phyloP scores from a whole-genome alignment of 2,329 filamentous ascomycete genomes.

The Epicoccum nigrum region DNA sequence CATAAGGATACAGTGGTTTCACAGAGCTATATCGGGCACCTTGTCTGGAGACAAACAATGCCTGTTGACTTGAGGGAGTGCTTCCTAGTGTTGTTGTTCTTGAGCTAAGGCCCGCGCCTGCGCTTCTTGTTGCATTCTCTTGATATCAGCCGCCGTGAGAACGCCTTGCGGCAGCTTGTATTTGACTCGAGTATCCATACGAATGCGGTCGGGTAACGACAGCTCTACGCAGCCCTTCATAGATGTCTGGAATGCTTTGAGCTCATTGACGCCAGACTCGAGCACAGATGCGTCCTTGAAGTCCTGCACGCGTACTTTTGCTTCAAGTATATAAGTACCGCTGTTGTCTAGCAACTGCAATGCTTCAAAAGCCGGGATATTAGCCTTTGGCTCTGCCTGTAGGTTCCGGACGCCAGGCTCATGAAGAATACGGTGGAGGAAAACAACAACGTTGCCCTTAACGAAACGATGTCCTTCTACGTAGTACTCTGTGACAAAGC shows the following conservation, averaged over 20 bases:
- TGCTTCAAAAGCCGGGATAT: conserved; percentile 52
- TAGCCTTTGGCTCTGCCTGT: conserved; percentile 40
- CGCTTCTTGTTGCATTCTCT: conserved; percentile 15
- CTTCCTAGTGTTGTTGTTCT: too few relatives aligned
- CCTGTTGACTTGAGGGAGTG: too few relatives aligned
- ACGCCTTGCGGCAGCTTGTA: conserved; percentile 41
- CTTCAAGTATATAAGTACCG: conserved; percentile 64
- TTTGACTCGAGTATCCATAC: conserved; percentile 66
- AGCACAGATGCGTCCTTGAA: conserved; percentile 60
- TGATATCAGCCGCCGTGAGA: conserved; percentile 16
- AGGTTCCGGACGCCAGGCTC: conserved; percentile 49
- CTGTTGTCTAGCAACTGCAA: conserved; percentile 61
- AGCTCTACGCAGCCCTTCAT: conserved; percentile 64
- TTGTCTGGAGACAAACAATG: too few relatives aligned
- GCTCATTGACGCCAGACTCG: conserved; percentile 60
- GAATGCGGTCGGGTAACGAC: conserved; percentile 62
- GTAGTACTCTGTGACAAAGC: conserved; percentile 64
- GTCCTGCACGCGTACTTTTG: conserved; percentile 63
- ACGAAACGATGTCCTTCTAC: conserved; percentile 64
- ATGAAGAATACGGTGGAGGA: conserved; percentile 61
- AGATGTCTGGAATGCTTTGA: conserved; percentile 60
- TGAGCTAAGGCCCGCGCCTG: too few relatives aligned
- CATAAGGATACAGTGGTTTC: too few relatives aligned
- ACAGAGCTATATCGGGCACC: too few relatives aligned
- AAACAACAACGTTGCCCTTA: conserved; percentile 62